phyloP scores from a whole-genome alignment of 352 stramenopile species.

The Pythium brachiatum region DNA sequence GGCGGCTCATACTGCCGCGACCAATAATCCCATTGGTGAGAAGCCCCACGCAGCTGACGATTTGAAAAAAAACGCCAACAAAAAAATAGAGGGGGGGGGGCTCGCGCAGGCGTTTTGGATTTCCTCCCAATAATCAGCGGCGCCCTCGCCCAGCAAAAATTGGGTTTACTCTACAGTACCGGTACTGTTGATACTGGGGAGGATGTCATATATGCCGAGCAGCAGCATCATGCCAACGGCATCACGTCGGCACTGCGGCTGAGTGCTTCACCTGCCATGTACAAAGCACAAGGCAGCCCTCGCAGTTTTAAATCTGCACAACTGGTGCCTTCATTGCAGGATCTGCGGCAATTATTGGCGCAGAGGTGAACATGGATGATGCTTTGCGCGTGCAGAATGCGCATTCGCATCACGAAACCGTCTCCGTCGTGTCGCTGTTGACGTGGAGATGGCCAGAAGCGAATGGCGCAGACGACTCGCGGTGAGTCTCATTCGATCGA shows the following conservation, averaged over 20 bases:
- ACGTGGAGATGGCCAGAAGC: not conserved
- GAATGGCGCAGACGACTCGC: not conserved
- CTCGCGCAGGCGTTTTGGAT: not conserved
- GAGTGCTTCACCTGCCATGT: too few species aligned
- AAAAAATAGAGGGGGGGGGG: not conserved
- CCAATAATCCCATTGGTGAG: not conserved
- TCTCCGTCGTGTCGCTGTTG: constrained; percentile 1
- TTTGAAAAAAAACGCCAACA: constrained; percentile 1
- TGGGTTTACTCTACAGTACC: not conserved
- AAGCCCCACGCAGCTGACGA: not conserved
- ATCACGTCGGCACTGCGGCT: too few species aligned
- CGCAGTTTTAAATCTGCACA: too few species aligned
- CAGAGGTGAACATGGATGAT: not conserved
- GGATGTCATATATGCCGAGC: too few species aligned
- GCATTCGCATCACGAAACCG: not conserved
- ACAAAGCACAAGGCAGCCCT: too few species aligned
- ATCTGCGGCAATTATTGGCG: not conserved
- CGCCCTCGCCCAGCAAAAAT: not conserved
- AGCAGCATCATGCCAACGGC: too few species aligned
- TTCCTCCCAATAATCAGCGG: not conserved
- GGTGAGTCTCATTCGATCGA: not conserved
- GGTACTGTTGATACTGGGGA: too few species aligned
- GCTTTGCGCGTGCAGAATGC: not conserved
- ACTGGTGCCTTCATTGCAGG: too few species aligned
- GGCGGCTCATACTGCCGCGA: not conserved